These are phyloP conservation scores for Dicorynia guianensis DNA, from an alignment of 306 rosid species.

Conservation along the genomic window DNA sequence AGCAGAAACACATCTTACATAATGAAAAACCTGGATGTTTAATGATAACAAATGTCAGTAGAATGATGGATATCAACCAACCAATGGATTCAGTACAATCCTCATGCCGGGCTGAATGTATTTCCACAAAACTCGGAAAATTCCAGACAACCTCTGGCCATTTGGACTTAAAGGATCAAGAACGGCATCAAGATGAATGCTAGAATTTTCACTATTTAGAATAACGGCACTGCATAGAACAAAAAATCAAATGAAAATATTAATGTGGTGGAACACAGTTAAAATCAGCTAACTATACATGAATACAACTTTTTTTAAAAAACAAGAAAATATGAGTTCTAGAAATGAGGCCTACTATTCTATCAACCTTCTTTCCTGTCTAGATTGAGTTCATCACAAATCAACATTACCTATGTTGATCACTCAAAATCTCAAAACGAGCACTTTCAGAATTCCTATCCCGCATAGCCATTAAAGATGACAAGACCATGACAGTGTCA, in stretches of 20 bases:
- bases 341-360: neutral
- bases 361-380: neutral
- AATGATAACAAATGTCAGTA: constrained; percentile 7
- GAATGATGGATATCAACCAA: constrained; percentile 51
- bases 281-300: constrained; percentile 36
- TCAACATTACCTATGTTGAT: constrained; percentile 69
- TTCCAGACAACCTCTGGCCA: constrained; percentile 90
- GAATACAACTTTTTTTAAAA: constrained; percentile 10
- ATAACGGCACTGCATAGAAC: constrained; percentile 82
- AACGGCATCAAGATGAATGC: constrained; percentile 90
- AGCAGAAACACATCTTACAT: neutral
- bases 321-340: too few species aligned
- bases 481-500: constrained; percentile 75
- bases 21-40: constrained; percentile 13
- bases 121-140: constrained; percentile 82
- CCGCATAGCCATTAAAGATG: constrained; percentile 91
- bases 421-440: constrained; percentile 82
- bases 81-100: constrained; percentile 94
- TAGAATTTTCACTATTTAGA: constrained; percentile 69
- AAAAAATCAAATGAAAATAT: constrained; percentile 32
- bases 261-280: constrained; percentile 28
- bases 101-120: constrained; percentile 94
- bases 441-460: constrained; percentile 87
- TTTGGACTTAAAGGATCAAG: constrained; percentile 94
- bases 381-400: constrained; percentile 27